Base-by-base conservation (phyloP, 1,139 yeast genomes). In the Geotrichum cucujoidarum region DNA sequence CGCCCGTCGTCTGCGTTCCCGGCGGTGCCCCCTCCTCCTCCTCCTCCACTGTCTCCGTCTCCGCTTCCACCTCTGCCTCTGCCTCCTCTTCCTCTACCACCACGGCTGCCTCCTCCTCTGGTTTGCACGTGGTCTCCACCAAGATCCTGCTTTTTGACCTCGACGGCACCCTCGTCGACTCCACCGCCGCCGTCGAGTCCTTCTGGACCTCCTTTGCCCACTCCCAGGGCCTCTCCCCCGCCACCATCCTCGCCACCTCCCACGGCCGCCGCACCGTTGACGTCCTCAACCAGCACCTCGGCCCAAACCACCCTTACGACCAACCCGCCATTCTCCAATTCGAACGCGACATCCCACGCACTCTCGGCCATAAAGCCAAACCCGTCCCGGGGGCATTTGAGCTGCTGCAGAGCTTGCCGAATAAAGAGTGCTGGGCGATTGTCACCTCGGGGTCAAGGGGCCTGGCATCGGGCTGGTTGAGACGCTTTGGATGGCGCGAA, bases 221-320 rank as follows among this genome's bases (percentile, higher is more conserved):
- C 58, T 76, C 83, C 68, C 83, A 87, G 50, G 81, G 78, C 60
- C 83, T 83, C 53, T 79, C 81, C 68, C 79, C 87, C 20, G 81
- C 79, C 50, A 80, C 78, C 59, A 79, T 86, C 52, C 80, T 83
- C 64, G 75, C 80, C 66, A 80, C 84, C 41, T 78, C 87, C 27
- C 95, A 86, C 65, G 95, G 95, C 40, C 80, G 87, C 66, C 78
- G 95, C 69, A 84, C 94, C 16, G 77, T 77, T 57, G 95, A 86
- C 64, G 85, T 84, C 36, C 77, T 85, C 62, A 78, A 78, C 53
- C 78, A 76, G 66, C 81, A 82, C 76, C 41, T 47, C 14, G 37
- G 37, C 29, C 22, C 33, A 4, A 38, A 39, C 13, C 27, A 40
- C 29, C 45, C 86, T 57, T 90, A 92, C 51, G 82, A 81, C 64